phyloP scores from a whole-genome alignment of 2,329 filamentous ascomycete species.

The Penicillium hesseltinei region DNA sequence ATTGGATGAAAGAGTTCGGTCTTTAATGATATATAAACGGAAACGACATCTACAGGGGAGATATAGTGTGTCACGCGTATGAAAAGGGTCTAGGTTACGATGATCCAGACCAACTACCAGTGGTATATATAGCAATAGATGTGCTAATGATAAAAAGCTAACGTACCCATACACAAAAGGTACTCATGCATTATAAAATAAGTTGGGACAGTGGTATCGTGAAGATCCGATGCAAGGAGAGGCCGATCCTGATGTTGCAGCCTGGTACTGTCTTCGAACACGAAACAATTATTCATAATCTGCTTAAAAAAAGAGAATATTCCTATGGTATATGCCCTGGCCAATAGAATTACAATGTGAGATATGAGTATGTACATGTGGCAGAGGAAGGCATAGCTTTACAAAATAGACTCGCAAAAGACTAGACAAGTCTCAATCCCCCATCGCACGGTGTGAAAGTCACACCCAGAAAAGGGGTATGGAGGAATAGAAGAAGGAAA shows the following conservation, averaged over 20 bases:
- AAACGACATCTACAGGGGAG: rapidly evolving
- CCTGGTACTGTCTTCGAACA: too few species aligned
- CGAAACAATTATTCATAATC: background rate
- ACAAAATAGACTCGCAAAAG: background rate
- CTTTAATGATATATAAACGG: background rate
- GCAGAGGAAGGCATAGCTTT: background rate
- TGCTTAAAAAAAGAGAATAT: background rate
- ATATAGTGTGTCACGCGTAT: too few species aligned
- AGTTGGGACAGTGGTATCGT: background rate
- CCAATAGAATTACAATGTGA: background rate
- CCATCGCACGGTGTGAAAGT: background rate
- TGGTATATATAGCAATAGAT: too few species aligned
- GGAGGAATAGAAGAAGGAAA: background rate
- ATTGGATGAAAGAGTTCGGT: background rate
- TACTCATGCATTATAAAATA: too few species aligned
- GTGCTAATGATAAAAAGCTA: too few species aligned
- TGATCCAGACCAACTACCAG: too few species aligned
- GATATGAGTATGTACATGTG: background rate
- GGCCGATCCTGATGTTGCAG: background rate
- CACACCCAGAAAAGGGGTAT: conserved; percentile 2
- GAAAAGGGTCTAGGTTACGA: too few species aligned
- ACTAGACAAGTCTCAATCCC: background rate
- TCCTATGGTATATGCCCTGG: background rate
- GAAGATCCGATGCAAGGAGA: background rate
- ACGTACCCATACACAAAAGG: too few species aligned